Evolutionary conservation across 2,329 filamentous ascomycete genomes (phyloP).

Genomic region (Thielaviopsis ethacetica): DNA sequence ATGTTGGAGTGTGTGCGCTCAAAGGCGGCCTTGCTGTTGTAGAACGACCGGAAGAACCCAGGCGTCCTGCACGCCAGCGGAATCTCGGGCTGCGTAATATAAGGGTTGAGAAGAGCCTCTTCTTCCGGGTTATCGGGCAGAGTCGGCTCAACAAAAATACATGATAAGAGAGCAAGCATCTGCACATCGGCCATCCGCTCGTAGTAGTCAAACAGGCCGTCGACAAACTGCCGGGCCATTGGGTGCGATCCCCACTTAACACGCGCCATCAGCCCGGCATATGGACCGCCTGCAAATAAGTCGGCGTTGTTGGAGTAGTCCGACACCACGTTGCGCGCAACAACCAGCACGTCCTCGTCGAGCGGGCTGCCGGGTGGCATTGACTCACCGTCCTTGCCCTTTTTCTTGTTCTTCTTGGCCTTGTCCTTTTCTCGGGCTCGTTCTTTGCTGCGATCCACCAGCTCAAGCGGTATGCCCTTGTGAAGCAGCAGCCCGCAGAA

Average conservation of each 20-base stretch:
- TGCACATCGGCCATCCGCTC: constrained; percentile 47
- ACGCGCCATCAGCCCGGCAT: constrained; percentile 30
- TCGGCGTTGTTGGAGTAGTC: constrained; percentile 13
- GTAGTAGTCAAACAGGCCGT: constrained; percentile 46
- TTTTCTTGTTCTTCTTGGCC: neutral
- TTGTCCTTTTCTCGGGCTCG: neutral
- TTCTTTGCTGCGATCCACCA: constrained; percentile 31
- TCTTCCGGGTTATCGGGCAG: constrained; percentile 20
- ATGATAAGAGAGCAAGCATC: constrained; percentile 57
- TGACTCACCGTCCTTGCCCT: neutral
- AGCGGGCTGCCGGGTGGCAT: constrained; percentile 15
- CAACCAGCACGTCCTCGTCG: constrained; percentile 47
- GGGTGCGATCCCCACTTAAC: constrained; percentile 55
- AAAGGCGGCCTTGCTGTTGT: constrained; percentile 38
- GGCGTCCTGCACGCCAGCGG: constrained; percentile 49
- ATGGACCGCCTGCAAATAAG: neutral
- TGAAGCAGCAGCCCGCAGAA: constrained; percentile 63
- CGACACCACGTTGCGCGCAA: constrained; percentile 46
- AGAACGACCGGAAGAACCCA: constrained; percentile 51
- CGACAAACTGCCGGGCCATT: constrained; percentile 43
- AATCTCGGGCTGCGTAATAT: constrained; percentile 41
- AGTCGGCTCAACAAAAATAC: constrained; percentile 34
- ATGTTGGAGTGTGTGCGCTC: constrained; percentile 37
- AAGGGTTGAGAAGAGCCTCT: constrained; percentile 40
- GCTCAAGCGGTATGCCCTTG: constrained; percentile 56